phyloP scores from a whole-genome alignment of 2,329 filamentous ascomycete species.

The Penicillium sp. region DNA sequence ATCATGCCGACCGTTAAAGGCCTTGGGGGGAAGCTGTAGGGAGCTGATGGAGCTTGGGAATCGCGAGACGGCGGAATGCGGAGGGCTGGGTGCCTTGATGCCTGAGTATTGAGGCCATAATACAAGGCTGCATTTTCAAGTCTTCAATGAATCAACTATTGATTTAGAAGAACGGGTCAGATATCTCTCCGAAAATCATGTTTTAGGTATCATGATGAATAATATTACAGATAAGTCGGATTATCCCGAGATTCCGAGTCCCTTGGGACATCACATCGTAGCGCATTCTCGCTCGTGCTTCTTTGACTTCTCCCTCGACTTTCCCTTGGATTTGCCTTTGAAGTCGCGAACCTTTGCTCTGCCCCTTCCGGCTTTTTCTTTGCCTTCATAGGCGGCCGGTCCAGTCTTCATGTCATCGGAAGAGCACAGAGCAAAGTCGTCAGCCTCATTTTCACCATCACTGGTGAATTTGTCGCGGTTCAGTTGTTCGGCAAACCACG shows the following conservation, averaged over 20 bases:
- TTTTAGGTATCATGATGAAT: conserved; percentile 13
- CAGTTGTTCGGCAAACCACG: conserved; percentile 32
- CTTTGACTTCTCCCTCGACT: conserved; percentile 34
- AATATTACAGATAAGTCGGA: conserved; percentile 10
- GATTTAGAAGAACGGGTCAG: background rate
- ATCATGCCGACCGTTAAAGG: conserved; percentile 26
- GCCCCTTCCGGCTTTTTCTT: conserved; percentile 22
- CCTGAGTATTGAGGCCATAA: conserved; percentile 6
- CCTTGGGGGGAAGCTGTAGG: conserved; percentile 18
- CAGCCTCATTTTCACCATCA: conserved; percentile 27
- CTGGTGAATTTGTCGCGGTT: conserved; percentile 30
- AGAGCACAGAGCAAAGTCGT: conserved; percentile 21
- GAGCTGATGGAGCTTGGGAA: conserved; percentile 22
- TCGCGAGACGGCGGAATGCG: conserved; percentile 18
- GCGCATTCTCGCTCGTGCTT: conserved; percentile 43
- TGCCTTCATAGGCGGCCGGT: conserved; percentile 18
- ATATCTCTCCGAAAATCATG: background rate
- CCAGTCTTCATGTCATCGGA: conserved; percentile 14
- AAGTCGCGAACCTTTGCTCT: conserved; percentile 19
- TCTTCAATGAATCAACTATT: background rate
- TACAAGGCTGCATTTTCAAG: background rate
- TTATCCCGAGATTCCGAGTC: conserved; percentile 8
- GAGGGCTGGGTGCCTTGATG: conserved; percentile 7
- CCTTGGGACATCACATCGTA: conserved; percentile 10
- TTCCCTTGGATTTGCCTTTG: conserved; percentile 32